Base-by-base conservation (phyloP, 129 eudicot genomes). In the Flaveria brownii region DNA sequence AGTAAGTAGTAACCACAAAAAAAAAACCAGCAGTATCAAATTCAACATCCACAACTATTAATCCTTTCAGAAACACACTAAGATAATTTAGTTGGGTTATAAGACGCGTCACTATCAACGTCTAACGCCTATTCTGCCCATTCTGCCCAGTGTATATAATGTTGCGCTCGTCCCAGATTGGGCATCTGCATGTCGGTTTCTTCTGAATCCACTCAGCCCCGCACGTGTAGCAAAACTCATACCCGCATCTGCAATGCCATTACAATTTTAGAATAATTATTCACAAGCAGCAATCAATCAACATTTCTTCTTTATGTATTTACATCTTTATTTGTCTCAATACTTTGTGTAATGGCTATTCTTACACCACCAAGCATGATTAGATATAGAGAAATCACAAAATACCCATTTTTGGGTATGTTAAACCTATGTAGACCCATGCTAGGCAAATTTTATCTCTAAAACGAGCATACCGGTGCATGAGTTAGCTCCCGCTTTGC, bases 201-300 rank as follows among this genome's bases (percentile, higher is more conserved):
- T 89, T 89, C 61, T 87, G 62, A 76, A 75, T 82, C 96, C 96
- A 89, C 73, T 78, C 84, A 7, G 92, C 90, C 80, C 96, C 97
- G 77, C 97, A 91, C 6, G 82, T 74, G 66, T 91, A 91, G 76
- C 97, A 89, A 57, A 91, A 91, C 80, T 91, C 89, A 69, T 81
- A 72, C 28, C 96, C 96, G 73, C 97, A 91, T 78, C 97, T 91
- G 78, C 80, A 46, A 78, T 60, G 42, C 39, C 49, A 75, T 49
- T 60, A 36, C 70, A 28, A 74, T 28, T 18, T 75, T 75, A 63
- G 14, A 47, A 63, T 14, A 17, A 43, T 25, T 18, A 25, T 74
- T 43, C 16, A 42, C 70, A 25, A 74, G 68, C 54, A 73, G 54
- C 52, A 72, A 56, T 56, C 56, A 71, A 51, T 71, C 49, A 71